These are phyloP conservation scores for Penicillium sp. DNA, from an alignment of 2,329 filamentous ascomycete genomes.

Conservation along the genomic window DNA sequence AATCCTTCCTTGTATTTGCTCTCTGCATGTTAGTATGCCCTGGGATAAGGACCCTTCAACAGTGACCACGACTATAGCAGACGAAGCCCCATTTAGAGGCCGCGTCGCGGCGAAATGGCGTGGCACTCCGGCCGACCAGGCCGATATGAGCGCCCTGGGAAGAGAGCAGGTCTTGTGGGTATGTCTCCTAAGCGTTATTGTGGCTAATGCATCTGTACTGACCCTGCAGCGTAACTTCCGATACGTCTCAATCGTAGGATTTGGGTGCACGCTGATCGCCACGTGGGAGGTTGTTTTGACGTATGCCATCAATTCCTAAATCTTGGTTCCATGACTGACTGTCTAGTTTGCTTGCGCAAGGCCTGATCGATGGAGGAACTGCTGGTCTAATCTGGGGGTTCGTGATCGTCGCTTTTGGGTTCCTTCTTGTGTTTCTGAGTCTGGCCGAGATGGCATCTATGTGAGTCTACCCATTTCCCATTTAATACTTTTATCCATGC, in stretches of 20 bases:
- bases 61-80: background rate
- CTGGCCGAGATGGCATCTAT: slow-evolving; percentile 55
- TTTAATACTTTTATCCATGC: background rate
- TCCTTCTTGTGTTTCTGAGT: slow-evolving; percentile 42
- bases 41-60: slow-evolving; percentile 5
- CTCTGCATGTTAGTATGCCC: background rate
- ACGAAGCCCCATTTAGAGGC: slow-evolving; percentile 1
- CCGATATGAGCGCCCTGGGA: slow-evolving; percentile 41
- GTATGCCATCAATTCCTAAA: slow-evolving; percentile 21
- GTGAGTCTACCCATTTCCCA: slow-evolving; percentile 18
- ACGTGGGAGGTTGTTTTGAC: slow-evolving; percentile 47
- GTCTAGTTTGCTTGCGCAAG: background rate
- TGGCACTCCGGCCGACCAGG: slow-evolving; percentile 27
- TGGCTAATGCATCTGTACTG: background rate
- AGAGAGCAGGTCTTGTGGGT: slow-evolving; percentile 43
- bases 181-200: slow-evolving; percentile 10
- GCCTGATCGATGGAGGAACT: slow-evolving; percentile 50
- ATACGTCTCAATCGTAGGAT: slow-evolving; percentile 47
- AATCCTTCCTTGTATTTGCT: background rate
- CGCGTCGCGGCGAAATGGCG: background rate
- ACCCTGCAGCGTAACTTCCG: slow-evolving; percentile 44
- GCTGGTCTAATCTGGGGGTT: slow-evolving; percentile 57
- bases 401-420: slow-evolving; percentile 50
- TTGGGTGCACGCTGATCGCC: slow-evolving; percentile 44
- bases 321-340: background rate